Evolutionary conservation across 2,329 filamentous ascomycete genomes (phyloP), one percentile per base, ranked within the genome.

Genomic region (Aspergillus sergii): DNA sequence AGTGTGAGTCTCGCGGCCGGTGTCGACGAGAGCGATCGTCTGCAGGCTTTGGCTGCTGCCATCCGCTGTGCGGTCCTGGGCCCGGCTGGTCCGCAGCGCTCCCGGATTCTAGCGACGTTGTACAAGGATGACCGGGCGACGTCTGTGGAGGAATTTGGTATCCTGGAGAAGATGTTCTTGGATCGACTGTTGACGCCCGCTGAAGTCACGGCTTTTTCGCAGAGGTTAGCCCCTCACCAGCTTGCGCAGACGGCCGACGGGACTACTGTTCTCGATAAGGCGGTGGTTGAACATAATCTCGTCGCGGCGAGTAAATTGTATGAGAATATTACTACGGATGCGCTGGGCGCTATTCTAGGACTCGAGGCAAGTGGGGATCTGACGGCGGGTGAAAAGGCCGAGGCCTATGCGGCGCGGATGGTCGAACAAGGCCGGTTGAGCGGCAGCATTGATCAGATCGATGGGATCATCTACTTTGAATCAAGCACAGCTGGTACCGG

Each of bases 121-220:
- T 97, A 97, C 85, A 97, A 96, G 78, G 95, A 99, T 78, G 95
- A 98, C 68, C 88, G 95, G 34, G 86, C 92, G 0, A 82, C 84
- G 4, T 86, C 89, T 57, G 86, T 95, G 2, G 87, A 90, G 36
- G 92, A 98, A 79, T 94, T 91, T 74, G 84, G 88, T 56, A 97
- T 99, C 59, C 82, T 99, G 16, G 95, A 98, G 82, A 98, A 98
- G 83, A 98, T 99, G 88, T 97, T 96, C 78, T 85, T 98, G 56
- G 93, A 98, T 78, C 88, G 94, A 7, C 83, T 99, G 4, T 84
- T 99, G 56, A 87, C 88, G 0, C 88, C 90, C 0, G 86, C 84
- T n/a, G 95, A 99, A 80, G 93, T 97, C 48, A 88, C 89, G 43
- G 89, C 91, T 60, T 99, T 99, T 74, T 91, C 94, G 0, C 84